phyloP scores from a whole-genome alignment of 495 filamentous ascomycete species.

The Sordaria brevicollis region DNA sequence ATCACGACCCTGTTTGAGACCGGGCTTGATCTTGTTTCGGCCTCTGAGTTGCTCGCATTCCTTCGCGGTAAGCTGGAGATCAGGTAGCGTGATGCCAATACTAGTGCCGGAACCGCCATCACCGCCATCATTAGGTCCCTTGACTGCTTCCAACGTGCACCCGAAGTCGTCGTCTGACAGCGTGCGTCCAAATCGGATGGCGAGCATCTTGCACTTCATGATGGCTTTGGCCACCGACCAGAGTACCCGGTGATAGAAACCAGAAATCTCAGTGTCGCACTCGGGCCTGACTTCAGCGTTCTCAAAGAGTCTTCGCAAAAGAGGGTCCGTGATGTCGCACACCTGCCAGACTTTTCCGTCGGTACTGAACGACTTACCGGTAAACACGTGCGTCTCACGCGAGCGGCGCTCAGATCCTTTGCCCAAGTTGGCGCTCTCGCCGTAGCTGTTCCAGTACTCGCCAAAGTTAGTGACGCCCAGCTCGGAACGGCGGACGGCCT shows the following conservation, averaged over 20 bases:
- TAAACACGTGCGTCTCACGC: slow-evolving; percentile 62
- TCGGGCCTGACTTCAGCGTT: slow-evolving; percentile 31
- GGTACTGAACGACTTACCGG: slow-evolving; percentile 52
- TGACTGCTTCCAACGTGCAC: slow-evolving; percentile 29
- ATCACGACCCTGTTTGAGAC: slow-evolving; percentile 10
- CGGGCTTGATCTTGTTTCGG: slow-evolving; percentile 15
- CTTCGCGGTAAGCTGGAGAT: slow-evolving; percentile 40
- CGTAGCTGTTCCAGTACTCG: slow-evolving; percentile 22
- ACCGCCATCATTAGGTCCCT: slow-evolving; percentile 18
- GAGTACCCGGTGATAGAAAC: slow-evolving; percentile 73
- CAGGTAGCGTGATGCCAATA: slow-evolving; percentile 41
- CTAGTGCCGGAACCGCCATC: slow-evolving; percentile 28
- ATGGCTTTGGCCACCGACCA: slow-evolving; percentile 71
- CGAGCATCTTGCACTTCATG: slow-evolving; percentile 72
- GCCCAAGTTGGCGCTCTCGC: slow-evolving; percentile 12
- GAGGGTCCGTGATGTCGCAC: slow-evolving; percentile 79
- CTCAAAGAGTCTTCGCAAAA: slow-evolving; percentile 46
- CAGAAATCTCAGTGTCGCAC: slow-evolving; percentile 53
- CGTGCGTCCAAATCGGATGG: slow-evolving; percentile 32
- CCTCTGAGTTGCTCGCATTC: slow-evolving; percentile 23
- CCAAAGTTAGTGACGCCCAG: slow-evolving; percentile 22
- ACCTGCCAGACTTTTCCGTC: slow-evolving; percentile 89
- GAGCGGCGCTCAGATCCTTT: slow-evolving; percentile 14
- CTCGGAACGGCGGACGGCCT: slow-evolving; percentile 23
- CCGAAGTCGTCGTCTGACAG: slow-evolving; percentile 43